Evolutionary conservation across 139 green algal genomes (phyloP).

Genomic region (Chlorella vulgaris): DNA sequence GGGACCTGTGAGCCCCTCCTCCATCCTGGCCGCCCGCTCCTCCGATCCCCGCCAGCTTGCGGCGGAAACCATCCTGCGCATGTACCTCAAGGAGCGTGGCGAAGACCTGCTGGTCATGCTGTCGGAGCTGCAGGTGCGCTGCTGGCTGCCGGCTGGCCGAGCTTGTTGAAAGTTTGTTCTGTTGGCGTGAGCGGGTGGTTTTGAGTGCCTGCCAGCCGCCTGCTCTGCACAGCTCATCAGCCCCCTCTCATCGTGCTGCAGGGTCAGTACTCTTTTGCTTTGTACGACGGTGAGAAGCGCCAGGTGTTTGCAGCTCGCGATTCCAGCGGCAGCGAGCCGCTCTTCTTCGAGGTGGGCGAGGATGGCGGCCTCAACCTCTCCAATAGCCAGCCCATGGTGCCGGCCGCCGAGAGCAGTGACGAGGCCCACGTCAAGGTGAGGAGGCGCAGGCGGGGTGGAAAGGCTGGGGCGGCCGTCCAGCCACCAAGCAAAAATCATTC

Average conservation of each 20-base stretch:
- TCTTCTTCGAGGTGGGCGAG: conserved; percentile 64
- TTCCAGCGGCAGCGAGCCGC: conserved; percentile 33
- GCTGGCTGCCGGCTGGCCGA: background rate
- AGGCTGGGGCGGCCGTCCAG: background rate
- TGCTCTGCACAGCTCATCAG: too few relatives aligned
- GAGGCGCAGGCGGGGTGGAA: background rate
- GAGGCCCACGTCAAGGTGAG: conserved; percentile 11
- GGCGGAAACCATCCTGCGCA: conserved; percentile 38
- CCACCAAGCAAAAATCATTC: too few relatives aligned
- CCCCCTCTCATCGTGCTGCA: conserved; percentile 39
- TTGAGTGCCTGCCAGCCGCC: too few relatives aligned
- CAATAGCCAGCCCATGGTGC: conserved; percentile 42
- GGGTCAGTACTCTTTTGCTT: conserved; percentile 76
- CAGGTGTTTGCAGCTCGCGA: conserved; percentile 68
- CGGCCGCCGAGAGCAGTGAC: conserved; percentile 1
- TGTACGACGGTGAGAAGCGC: conserved; percentile 66
- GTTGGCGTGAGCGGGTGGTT: too few relatives aligned
- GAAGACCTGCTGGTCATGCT: conserved; percentile 70
- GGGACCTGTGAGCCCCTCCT: conserved; percentile 6
- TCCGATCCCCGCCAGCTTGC: conserved; percentile 17
- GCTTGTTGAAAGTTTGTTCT: background rate
- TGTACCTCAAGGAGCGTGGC: conserved; percentile 51
- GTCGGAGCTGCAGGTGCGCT: conserved; percentile 71
- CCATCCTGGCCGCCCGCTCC: background rate
- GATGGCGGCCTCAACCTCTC: conserved; percentile 57